These are phyloP conservation scores for Ogataea trehalophila DNA, from an alignment of 805 yeast genomes.

Conservation along the genomic window DNA sequence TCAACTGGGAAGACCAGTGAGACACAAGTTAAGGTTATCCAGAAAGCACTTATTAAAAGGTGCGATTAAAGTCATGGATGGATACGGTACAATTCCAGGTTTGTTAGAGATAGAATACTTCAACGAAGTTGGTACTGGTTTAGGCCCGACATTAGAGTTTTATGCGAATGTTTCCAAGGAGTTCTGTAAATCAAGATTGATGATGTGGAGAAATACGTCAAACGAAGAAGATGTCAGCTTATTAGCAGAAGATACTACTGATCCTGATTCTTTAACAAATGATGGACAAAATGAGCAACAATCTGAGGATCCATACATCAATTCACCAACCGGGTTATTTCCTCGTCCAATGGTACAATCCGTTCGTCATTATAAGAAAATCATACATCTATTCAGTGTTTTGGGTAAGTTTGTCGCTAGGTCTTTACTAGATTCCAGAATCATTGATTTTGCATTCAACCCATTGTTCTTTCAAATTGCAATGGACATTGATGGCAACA, in stretches of 20 bases:
- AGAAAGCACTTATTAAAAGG: conserved; percentile 67
- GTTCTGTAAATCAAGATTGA: conserved; percentile 51
- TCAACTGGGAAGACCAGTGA: conserved; percentile 69
- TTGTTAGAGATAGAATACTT: conserved; percentile 80
- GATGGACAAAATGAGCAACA: conserved; percentile 8
- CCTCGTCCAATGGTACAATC: conserved; percentile 52
- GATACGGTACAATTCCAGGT: conserved; percentile 76
- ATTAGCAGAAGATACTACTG: conserved; percentile 5
- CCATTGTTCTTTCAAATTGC: conserved; percentile 63
- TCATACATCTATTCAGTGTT: conserved; percentile 50
- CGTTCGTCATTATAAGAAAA: conserved; percentile 35
- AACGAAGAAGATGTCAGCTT: conserved; percentile 7
- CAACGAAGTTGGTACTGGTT: conserved; percentile 92
- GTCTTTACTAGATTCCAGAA: conserved; percentile 80
- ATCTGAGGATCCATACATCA: conserved; percentile 32
- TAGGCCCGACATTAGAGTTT: conserved; percentile 94
- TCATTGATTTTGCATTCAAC: conserved; percentile 77
- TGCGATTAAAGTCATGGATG: conserved; percentile 71
- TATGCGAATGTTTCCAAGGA: conserved; percentile 77
- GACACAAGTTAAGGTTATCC: conserved; percentile 76
- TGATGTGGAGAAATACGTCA: conserved; percentile 63
- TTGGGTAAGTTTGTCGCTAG: conserved; percentile 85
- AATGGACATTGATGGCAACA: conserved; percentile 25
- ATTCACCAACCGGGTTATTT: conserved; percentile 53
- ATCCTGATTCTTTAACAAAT: background rate